These are phyloP conservation scores for Pseudognaphalium luteoalbum DNA, from an alignment of 129 eudicot species.

Conservation along the genomic window DNA sequence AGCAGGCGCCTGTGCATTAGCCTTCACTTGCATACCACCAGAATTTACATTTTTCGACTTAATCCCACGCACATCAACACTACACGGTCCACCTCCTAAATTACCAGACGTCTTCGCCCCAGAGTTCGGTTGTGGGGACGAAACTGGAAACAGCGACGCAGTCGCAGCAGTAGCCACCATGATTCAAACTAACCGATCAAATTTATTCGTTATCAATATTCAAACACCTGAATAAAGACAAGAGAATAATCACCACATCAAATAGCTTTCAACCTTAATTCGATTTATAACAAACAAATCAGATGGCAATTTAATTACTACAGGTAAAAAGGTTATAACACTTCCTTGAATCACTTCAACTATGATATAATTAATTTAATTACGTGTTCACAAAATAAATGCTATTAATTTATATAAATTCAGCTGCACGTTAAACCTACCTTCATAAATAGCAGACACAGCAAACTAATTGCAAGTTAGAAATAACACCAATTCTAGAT, in stretches of 20 bases:
- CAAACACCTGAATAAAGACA: neutral
- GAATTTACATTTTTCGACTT: slow-evolving; percentile 22
- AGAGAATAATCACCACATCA: neutral
- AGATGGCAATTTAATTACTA: slow-evolving; percentile 3
- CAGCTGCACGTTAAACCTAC: slow-evolving; percentile 30
- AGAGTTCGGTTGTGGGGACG: slow-evolving; percentile 24
- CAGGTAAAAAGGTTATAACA: neutral
- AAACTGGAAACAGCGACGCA: slow-evolving; percentile 14
- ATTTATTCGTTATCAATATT: neutral
- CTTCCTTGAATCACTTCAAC: slow-evolving; percentile 8
- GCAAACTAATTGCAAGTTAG: slow-evolving; percentile 3
- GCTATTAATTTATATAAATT: neutral
- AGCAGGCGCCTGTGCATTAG: slow-evolving; percentile 16
- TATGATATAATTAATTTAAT: neutral
- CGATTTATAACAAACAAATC: neutral
- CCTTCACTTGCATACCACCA: slow-evolving; percentile 27
- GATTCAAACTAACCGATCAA: neutral
- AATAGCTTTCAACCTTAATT: neutral
- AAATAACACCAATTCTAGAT: slow-evolving; percentile 12
- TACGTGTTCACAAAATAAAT: neutral
- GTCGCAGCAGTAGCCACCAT: slow-evolving; percentile 28
- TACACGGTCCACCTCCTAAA: neutral
- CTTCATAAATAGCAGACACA: slow-evolving; percentile 9
- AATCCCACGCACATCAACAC: slow-evolving; percentile 10
- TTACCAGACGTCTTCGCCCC: slow-evolving; percentile 21